Conservation (phyloP, 2,329 filamentous ascomycete species). For the Paecilomyces dactylethromorphus region DNA sequence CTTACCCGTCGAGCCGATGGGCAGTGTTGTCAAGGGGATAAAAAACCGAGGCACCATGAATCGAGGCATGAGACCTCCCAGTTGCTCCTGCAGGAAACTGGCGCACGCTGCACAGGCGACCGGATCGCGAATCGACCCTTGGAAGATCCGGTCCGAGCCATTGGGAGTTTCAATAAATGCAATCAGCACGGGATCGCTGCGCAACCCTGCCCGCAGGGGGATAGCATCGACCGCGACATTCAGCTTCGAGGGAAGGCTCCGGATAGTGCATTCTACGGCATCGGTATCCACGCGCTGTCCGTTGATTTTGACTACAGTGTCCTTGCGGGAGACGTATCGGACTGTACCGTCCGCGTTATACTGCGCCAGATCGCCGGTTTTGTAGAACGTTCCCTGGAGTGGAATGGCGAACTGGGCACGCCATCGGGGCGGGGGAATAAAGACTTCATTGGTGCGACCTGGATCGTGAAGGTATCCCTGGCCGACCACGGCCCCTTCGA, state of each 20-base stretch:
- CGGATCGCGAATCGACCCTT: not conserved
- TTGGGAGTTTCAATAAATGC: not conserved
- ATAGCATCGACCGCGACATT: not conserved
- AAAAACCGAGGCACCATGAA: slow-evolving; percentile 1
- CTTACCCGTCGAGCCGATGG: not conserved
- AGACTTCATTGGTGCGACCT: slow-evolving; percentile 17
- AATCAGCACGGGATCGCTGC: not conserved
- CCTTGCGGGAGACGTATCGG: slow-evolving; percentile 33
- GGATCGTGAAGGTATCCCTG: slow-evolving; percentile 27
- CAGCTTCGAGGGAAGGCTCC: not conserved
- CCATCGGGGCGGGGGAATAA: slow-evolving; percentile 15
- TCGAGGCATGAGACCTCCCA: not conserved
- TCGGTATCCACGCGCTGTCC: slow-evolving; percentile 55
- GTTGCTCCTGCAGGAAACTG: not conserved
- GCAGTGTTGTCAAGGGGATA: not conserved
- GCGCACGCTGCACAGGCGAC: not conserved
- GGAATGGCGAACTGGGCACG: not conserved
- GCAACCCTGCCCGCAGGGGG: not conserved
- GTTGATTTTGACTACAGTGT: slow-evolving; percentile 54
- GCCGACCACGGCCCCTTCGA: slow-evolving; percentile 27
- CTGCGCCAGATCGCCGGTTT: slow-evolving; percentile 17
- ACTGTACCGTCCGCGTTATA: slow-evolving; percentile 12
- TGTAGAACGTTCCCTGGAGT: slow-evolving; percentile 10
- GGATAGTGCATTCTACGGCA: slow-evolving; percentile 28
- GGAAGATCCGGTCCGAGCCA: not conserved